A percentile compares a stretch with the other conserved stretches of the same genome.
phyloP scores from a whole-genome alignment of 2,329 filamentous ascomycete species.

The Leptographium wingfieldii region DNA sequence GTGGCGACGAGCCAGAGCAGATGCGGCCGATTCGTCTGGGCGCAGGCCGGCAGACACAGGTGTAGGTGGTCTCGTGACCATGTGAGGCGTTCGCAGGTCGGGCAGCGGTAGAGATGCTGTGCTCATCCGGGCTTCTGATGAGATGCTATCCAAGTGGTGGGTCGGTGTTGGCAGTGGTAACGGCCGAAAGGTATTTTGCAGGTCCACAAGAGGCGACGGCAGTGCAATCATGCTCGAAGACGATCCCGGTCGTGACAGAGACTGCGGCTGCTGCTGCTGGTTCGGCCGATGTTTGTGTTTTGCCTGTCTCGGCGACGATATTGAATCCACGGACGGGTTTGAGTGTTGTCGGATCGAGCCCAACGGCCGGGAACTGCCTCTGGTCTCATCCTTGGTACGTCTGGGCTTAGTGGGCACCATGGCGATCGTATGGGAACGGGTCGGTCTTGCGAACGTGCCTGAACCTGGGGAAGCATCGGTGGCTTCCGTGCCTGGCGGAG shows the following conservation, averaged over 20 bases:
- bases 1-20: constrained; percentile 35
- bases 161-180: neutral
- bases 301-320: constrained; percentile 3
- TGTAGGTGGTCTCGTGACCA: constrained; percentile 40
- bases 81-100: constrained; percentile 40
- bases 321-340: constrained; percentile 5
- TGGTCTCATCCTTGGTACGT: constrained; percentile 27
- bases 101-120: constrained; percentile 56
- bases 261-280: neutral
- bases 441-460: constrained; percentile 30
- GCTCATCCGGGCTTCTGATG: constrained; percentile 50
- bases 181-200: neutral
- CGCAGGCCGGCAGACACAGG: constrained; percentile 44
- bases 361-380: neutral
- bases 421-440: constrained; percentile 56
- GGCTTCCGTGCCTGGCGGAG: constrained; percentile 4
- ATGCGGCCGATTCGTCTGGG: constrained; percentile 20
- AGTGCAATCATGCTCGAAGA: constrained; percentile 24
- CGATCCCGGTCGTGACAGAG: constrained; percentile 9
- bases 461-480: neutral
- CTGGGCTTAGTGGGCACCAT: constrained; percentile 36
- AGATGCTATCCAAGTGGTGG: constrained; percentile 35
- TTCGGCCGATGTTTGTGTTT: constrained; percentile 4
- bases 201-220: constrained; percentile 15
- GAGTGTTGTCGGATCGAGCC: constrained; percentile 9